phyloP scores from a whole-genome alignment of 495 filamentous ascomycete species.

The Cladorrhinum samala region DNA sequence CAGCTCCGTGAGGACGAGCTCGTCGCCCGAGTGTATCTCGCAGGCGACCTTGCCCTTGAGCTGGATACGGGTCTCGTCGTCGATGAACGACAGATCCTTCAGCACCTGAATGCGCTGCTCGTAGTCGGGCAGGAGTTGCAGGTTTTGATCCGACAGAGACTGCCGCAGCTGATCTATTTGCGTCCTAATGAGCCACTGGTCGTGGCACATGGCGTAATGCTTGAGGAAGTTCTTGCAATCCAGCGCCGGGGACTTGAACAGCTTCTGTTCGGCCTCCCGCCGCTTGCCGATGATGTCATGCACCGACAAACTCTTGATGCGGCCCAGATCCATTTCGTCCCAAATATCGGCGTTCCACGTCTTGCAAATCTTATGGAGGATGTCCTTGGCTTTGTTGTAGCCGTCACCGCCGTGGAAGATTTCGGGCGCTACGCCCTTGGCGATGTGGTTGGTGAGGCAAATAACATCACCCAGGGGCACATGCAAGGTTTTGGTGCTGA shows the following conservation, averaged over 20 bases:
- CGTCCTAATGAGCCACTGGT: conserved; percentile 89
- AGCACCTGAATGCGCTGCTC: conserved; percentile 90
- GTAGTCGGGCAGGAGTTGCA: conserved; percentile 96
- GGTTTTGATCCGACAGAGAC: conserved; percentile 90
- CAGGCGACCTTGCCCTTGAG: conserved; percentile 98
- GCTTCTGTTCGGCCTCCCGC: conserved; percentile 50
- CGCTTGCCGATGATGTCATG: conserved; percentile 68
- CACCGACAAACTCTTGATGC: conserved; percentile 70
- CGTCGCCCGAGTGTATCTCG: conserved; percentile 95
- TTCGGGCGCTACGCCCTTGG: conserved; percentile 55
- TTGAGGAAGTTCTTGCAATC: conserved; percentile 71
- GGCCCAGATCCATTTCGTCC: conserved; percentile 79
- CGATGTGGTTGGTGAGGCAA: conserved; percentile 67
- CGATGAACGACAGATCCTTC: conserved; percentile 84
- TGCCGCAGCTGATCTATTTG: conserved; percentile 79
- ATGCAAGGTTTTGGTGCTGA: conserved; percentile 56
- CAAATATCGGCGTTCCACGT: conserved; percentile 69
- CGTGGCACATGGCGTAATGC: conserved; percentile 91
- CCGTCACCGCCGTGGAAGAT: conserved; percentile 43
- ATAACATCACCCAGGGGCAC: conserved; percentile 70
- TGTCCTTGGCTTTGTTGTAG: conserved; percentile 46
- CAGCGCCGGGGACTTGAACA: conserved; percentile 52
- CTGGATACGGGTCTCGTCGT: conserved; percentile 74
- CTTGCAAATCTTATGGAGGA: conserved; percentile 54
- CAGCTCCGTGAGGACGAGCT: conserved; percentile 93